phyloP scores from a whole-genome alignment of 345 rosid genomes.

The Salix arbutifolia region DNA sequence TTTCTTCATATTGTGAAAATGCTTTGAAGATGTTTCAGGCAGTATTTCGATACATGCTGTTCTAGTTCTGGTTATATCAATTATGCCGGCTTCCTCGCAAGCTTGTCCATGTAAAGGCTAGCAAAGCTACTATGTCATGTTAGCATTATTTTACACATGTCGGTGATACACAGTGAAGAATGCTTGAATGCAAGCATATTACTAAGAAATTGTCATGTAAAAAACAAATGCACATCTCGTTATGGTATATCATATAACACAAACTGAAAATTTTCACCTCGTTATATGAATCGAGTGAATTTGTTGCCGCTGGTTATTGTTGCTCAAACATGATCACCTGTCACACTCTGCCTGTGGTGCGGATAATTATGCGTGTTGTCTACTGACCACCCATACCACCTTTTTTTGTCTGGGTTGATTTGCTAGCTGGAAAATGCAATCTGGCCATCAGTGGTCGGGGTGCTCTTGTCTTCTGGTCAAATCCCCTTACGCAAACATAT shows the following conservation, averaged over 20 bases:
- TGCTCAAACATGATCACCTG: neutral
- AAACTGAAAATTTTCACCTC: neutral
- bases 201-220: slow-evolving; percentile 2
- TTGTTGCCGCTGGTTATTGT: slow-evolving; percentile 8
- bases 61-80: no score
- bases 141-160: no score
- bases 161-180: neutral
- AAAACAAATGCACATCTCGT: neutral
- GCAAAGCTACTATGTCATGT: no score
- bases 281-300: neutral
- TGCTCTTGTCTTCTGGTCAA: slow-evolving; percentile 68
- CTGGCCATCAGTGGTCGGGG: slow-evolving; percentile 83
- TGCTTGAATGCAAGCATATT: slow-evolving; percentile 7
- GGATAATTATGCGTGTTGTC: neutral
- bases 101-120: no score
- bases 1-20: no score
- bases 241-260: neutral
- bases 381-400: neutral
- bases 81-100: no score
- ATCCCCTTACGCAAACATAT: slow-evolving; percentile 85
- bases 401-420: slow-evolving; percentile 28
- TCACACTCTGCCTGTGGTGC: neutral
- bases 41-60: no score
- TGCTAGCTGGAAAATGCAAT: slow-evolving; percentile 70
- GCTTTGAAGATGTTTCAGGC: no score